Evolutionary conservation across 192 early-diverging fungal species (phyloP).

Genomic region (Haplosporangium gracile): DNA sequence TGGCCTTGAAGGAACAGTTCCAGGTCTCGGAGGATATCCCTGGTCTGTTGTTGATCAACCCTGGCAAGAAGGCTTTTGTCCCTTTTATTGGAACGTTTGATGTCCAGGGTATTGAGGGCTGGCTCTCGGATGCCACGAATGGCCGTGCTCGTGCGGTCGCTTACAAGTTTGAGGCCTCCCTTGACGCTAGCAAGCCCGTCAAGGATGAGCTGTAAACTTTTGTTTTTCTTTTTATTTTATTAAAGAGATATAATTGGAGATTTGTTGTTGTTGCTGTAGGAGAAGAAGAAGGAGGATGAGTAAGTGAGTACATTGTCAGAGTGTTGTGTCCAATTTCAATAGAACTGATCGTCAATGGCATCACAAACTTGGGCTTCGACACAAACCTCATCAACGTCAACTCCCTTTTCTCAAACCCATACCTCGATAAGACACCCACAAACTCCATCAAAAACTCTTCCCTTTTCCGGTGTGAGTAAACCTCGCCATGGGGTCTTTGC

Average conservation of each 20-base stretch:
- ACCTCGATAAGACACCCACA: not conserved
- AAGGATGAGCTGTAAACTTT: constrained; percentile 46
- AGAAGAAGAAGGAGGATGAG: too few species aligned
- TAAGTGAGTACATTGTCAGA: not conserved
- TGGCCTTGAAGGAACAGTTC: constrained; percentile 63
- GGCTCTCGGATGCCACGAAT: constrained; percentile 61
- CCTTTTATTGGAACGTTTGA: constrained; percentile 74
- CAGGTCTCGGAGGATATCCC: constrained; percentile 73
- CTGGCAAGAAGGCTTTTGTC: constrained; percentile 67
- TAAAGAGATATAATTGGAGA: not conserved
- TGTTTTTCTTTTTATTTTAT: not conserved
- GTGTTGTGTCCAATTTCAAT: not conserved
- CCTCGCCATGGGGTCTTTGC: too few species aligned
- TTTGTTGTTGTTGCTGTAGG: too few species aligned
- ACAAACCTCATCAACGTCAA: not conserved
- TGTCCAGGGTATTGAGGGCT: constrained; percentile 66
- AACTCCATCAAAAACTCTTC: not conserved
- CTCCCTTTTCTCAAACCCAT: not conserved
- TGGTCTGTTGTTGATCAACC: constrained; percentile 66
- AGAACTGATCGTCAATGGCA: not conserved
- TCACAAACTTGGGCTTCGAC: not conserved
- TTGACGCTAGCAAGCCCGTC: constrained; percentile 6
- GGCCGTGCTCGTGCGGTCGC: constrained; percentile 61
- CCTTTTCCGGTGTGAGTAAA: too few species aligned
- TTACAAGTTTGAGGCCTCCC: constrained; percentile 58